These are phyloP conservation scores for Podaxis sp. DNA, from an alignment of 768 basidiomycete species.

Conservation along the genomic window DNA sequence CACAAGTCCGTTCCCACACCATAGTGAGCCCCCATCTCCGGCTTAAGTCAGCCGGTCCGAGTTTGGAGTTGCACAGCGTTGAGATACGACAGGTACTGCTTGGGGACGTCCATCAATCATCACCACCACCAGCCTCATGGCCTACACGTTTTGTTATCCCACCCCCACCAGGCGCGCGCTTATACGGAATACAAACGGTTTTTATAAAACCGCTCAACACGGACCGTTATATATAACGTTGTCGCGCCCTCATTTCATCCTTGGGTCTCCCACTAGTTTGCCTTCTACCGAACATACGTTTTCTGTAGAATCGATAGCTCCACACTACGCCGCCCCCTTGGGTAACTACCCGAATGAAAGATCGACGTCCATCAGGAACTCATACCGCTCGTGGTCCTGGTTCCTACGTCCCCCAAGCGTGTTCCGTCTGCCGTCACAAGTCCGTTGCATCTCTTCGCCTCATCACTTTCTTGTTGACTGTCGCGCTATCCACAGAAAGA, in stretches of 20 bases:
- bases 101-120: neutral
- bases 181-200: conserved; percentile 12
- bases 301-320: neutral
- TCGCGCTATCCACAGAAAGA: conserved; percentile 32
- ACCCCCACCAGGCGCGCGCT: neutral
- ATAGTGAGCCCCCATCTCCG: too few species aligned
- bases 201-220: neutral
- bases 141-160: conserved; percentile 9
- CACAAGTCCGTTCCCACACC: neutral
- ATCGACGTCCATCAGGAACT: conserved; percentile 6
- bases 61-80: neutral
- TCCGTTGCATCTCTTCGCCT: conserved; percentile 20
- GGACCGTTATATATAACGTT: neutral
- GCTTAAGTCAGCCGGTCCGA: neutral
- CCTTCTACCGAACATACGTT: neutral
- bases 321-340: neutral
- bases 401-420: conserved; percentile 35
- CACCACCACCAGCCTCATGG: conserved; percentile 6
- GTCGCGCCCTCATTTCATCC: neutral
- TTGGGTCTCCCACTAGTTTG: neutral
- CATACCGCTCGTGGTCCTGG: conserved; percentile 31
- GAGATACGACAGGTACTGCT: neutral
- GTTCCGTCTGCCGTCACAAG: conserved; percentile 38
- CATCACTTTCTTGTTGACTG: conserved; percentile 4
- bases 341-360: conserved; percentile 1